A percentile compares a stretch with the other conserved stretches of the same genome.
phyloP scores from a whole-genome alignment of 2,329 filamentous ascomycete genomes.

The Biscogniauxia sp. region DNA sequence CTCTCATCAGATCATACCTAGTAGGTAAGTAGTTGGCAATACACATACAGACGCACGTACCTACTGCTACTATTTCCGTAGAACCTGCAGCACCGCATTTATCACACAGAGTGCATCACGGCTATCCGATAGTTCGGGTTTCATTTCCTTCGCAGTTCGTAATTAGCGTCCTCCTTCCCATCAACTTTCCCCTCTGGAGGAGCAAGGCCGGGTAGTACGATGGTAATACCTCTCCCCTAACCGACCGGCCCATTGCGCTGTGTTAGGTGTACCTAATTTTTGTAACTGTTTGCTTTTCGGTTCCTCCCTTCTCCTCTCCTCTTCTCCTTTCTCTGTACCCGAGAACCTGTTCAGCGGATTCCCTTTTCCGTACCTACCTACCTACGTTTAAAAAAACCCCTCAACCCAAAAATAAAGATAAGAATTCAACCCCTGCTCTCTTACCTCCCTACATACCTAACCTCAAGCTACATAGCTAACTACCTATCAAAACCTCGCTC shows the following conservation, averaged over 20 bases:
- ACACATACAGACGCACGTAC: neutral
- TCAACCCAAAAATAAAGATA: too few species aligned
- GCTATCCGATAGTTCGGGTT: neutral
- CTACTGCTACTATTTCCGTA: too few species aligned
- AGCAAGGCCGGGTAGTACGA: neutral
- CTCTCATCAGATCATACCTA: neutral
- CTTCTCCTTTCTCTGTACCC: neutral
- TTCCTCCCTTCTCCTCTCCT: too few species aligned
- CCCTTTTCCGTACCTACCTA: too few species aligned
- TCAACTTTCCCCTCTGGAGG: too few species aligned
- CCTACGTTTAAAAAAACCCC: too few species aligned
- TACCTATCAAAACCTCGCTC: too few species aligned
- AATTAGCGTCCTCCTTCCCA: neutral
- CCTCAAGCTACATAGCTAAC: too few species aligned
- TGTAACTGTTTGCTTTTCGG: neutral
- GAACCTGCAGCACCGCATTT: too few species aligned
- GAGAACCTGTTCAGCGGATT: neutral
- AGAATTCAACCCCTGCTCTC: too few species aligned
- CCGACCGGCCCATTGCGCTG: neutral
- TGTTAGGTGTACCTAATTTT: neutral
- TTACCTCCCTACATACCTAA: too few species aligned
- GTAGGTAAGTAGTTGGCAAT: too few species aligned
- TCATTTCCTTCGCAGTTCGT: neutral
- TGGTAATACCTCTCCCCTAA: neutral
- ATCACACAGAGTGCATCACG: neutral